These are phyloP conservation scores for Dactylellina sp. DNA, from an alignment of 2,329 filamentous ascomycete genomes.

Conservation along the genomic window DNA sequence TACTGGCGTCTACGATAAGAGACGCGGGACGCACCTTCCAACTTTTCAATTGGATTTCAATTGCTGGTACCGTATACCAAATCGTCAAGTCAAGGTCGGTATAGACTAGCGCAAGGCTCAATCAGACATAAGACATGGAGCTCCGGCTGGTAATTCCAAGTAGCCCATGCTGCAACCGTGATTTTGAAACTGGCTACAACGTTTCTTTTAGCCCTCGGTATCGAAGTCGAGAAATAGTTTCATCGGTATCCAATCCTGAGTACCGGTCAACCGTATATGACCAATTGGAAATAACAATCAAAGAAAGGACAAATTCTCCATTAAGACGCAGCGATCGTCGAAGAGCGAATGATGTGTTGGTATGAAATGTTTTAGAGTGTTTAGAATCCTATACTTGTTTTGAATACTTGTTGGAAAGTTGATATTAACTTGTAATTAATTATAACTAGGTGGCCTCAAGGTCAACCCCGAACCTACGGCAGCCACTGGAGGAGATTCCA, in stretches of 20 bases:
- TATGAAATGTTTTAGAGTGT: slow-evolving; percentile 5
- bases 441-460: slow-evolving; percentile 11
- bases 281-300: slow-evolving; percentile 43
- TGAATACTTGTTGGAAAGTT: background rate
- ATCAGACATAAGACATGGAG: slow-evolving; percentile 21
- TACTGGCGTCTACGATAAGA: too few relatives aligned
- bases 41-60: too few relatives aligned
- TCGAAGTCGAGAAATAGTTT: slow-evolving; percentile 26
- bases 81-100: background rate
- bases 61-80: too few relatives aligned
- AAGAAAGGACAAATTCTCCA: slow-evolving; percentile 8
- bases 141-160: slow-evolving; percentile 39
- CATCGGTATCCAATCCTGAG: slow-evolving; percentile 44
- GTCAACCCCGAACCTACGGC: slow-evolving; percentile 35
- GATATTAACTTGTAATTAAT: background rate
- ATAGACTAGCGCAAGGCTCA: background rate
- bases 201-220: slow-evolving; percentile 20
- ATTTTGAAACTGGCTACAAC: slow-evolving; percentile 4
- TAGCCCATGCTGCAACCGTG: slow-evolving; percentile 4
- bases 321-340: background rate
- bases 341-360: slow-evolving; percentile 4
- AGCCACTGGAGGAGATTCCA: slow-evolving; percentile 10
- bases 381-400: background rate
- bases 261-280: slow-evolving; percentile 37
- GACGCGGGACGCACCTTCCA: too few relatives aligned